A percentile compares a stretch with the other conserved stretches of the same genome.
phyloP scores from a whole-genome alignment of 805 yeast species.

The Vanderwaltozyma verrucispora region DNA sequence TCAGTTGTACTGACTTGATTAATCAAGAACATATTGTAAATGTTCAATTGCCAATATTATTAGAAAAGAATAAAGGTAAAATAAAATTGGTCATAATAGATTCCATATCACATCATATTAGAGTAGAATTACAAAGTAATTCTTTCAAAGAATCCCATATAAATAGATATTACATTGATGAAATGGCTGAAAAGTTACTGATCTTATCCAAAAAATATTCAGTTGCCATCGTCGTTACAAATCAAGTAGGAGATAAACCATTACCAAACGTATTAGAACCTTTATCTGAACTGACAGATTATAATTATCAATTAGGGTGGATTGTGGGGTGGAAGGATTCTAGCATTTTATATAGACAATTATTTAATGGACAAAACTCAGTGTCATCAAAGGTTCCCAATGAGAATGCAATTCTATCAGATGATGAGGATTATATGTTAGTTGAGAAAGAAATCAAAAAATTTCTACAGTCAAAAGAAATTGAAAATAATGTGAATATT shows the following conservation, averaged over 20 bases:
- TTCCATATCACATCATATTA: slow-evolving; percentile 71
- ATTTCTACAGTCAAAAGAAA: slow-evolving; percentile 2
- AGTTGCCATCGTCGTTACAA: slow-evolving; percentile 59
- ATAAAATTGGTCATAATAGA: slow-evolving; percentile 62
- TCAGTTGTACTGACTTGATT: slow-evolving; percentile 57
- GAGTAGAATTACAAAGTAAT: slow-evolving; percentile 45
- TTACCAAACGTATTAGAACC: slow-evolving; percentile 5
- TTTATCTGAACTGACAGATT: slow-evolving; percentile 22
- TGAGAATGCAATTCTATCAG: slow-evolving; percentile 17
- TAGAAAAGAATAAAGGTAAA: slow-evolving; percentile 28
- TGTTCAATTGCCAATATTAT: slow-evolving; percentile 56
- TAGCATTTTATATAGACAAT: slow-evolving; percentile 27
- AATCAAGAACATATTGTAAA: slow-evolving; percentile 62
- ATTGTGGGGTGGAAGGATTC: slow-evolving; percentile 63
- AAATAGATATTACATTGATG: slow-evolving; percentile 34
- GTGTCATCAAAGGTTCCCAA: neutral
- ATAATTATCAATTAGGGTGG: slow-evolving; percentile 63
- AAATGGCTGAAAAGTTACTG: slow-evolving; percentile 39
- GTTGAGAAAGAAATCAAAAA: slow-evolving; percentile 14
- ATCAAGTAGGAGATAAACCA: slow-evolving; percentile 65
- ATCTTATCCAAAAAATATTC: slow-evolving; percentile 36
- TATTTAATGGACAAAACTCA: slow-evolving; percentile 6
- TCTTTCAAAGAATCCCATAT: slow-evolving; percentile 30
- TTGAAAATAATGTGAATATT: neutral
- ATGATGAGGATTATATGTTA: slow-evolving; percentile 21